Conservation (phyloP, 192 early-diverging fungal species). For the Coemansia sp. region DNA sequence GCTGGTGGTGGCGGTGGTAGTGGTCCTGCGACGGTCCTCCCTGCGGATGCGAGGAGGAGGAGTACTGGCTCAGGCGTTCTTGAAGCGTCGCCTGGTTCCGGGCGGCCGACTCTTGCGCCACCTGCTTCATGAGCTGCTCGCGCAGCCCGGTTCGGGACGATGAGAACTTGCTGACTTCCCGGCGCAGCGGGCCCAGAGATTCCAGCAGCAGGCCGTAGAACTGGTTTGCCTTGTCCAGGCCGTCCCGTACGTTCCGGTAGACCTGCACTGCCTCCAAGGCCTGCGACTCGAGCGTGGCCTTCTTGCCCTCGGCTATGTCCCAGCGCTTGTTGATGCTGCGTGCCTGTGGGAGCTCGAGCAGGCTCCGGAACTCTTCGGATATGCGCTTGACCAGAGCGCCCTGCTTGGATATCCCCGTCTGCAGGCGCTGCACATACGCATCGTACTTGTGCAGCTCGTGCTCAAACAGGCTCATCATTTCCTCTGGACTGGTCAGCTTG, state of each 20-base stretch:
- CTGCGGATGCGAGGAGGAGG: constrained; percentile 9
- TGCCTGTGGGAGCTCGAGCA: constrained; percentile 68
- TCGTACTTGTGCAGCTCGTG: constrained; percentile 89
- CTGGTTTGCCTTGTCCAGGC: constrained; percentile 51
- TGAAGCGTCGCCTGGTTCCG: constrained; percentile 55
- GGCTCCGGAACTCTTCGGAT: constrained; percentile 63
- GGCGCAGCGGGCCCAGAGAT: constrained; percentile 42
- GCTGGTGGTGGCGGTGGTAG: constrained; percentile 1
- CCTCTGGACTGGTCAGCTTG: constrained; percentile 57
- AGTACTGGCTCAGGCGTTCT: constrained; percentile 54
- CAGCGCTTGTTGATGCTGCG: constrained; percentile 60
- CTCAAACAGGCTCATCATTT: constrained; percentile 85
- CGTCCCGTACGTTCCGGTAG: constrained; percentile 59
- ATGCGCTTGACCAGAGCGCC: constrained; percentile 67
- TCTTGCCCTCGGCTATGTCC: constrained; percentile 61
- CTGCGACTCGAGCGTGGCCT: constrained; percentile 57
- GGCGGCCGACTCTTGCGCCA: constrained; percentile 49
- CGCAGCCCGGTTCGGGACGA: constrained; percentile 51
- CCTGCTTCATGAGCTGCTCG: constrained; percentile 45
- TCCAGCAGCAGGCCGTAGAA: constrained; percentile 57
- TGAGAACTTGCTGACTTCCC: constrained; percentile 53
- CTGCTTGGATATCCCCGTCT: constrained; percentile 68
- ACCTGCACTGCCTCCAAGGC: constrained; percentile 62
- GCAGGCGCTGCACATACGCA: constrained; percentile 68
- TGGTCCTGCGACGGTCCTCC: neutral